Percentiles rank a stretch among this genome's conserved stretches.
Conservation (phyloP, 805 yeast genomes). For the Priceomyces haplophilus region DNA sequence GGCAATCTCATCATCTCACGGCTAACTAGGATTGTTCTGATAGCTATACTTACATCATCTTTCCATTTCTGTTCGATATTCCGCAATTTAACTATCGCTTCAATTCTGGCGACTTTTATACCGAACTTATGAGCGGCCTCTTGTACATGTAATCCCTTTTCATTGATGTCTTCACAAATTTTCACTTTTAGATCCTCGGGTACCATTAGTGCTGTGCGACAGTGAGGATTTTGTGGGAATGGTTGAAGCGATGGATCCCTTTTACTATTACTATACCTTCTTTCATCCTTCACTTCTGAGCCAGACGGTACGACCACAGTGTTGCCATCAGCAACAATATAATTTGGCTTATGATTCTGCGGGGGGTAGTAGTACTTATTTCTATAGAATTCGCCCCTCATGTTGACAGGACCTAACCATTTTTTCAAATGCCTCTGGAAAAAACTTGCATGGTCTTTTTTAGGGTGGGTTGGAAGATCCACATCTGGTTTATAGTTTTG, state of each 20-base stretch:
- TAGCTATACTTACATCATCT: conserved; percentile 51
- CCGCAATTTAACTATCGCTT: conserved; percentile 75
- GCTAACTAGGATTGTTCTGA: too few species aligned
- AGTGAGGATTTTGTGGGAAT: conserved; percentile 71
- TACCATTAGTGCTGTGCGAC: conserved; percentile 63
- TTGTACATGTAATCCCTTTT: conserved; percentile 57
- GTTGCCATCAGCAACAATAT: conserved; percentile 57
- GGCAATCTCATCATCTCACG: conserved; percentile 45
- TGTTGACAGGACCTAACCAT: conserved; percentile 81
- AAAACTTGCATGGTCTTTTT: conserved; percentile 47
- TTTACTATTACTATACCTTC: conserved; percentile 13
- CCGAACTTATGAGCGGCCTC: conserved; percentile 77
- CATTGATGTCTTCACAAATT: conserved; percentile 55
- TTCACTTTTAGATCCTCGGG: conserved; percentile 56
- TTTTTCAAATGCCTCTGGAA: conserved; percentile 63
- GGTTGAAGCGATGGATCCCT: conserved; percentile 56
- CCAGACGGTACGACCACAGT: conserved; percentile 19
- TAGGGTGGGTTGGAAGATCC: conserved; percentile 28
- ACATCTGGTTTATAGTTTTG: conserved; percentile 27
- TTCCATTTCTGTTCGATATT: conserved; percentile 63
- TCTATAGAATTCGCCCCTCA: conserved; percentile 73
- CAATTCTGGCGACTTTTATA: conserved; percentile 79
- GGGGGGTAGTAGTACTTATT: conserved; percentile 74
- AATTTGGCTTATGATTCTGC: conserved; percentile 67
- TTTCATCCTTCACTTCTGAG: conserved; percentile 9